Conservation (phyloP, 179 eudicot genomes). For the Beta macrorhiza region DNA sequence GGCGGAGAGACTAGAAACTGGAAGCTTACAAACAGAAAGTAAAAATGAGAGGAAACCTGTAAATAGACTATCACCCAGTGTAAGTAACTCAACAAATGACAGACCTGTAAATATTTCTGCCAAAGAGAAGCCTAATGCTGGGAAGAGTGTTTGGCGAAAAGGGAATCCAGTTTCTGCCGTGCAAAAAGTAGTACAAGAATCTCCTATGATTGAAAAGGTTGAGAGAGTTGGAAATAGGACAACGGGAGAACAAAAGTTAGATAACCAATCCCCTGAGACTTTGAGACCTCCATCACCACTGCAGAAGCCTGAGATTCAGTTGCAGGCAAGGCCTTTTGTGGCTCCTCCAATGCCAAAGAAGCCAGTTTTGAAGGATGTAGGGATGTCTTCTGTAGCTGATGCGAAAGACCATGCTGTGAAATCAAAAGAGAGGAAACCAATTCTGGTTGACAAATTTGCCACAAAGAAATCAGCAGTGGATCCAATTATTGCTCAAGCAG, state of each 20-base stretch:
- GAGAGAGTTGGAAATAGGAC: conserved; percentile 32
- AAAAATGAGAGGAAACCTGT: conserved; percentile 41
- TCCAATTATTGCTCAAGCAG: conserved; percentile 66
- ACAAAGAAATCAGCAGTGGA: conserved; percentile 64
- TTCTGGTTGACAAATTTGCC: conserved; percentile 85
- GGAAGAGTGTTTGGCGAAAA: conserved; percentile 86
- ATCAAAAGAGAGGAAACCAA: conserved; percentile 62
- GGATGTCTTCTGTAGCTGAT: conserved; percentile 39
- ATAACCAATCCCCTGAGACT: conserved; percentile 37
- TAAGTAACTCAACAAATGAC: conserved; percentile 41
- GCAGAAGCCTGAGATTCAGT: conserved; percentile 51
- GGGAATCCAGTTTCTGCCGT: conserved; percentile 66
- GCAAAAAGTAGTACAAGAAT: conserved; percentile 54
- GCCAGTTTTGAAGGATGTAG: conserved; percentile 68
- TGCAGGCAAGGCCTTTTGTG: conserved; percentile 70
- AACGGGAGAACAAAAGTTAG: conserved; percentile 35
- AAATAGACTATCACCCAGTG: conserved; percentile 42
- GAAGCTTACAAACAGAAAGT: conserved; percentile 30
- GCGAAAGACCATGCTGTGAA: conserved; percentile 40
- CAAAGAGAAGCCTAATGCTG: conserved; percentile 45
- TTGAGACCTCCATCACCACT: conserved; percentile 49
- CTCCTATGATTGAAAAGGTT: conserved; percentile 41
- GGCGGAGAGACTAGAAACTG: conserved; percentile 75
- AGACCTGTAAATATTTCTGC: conserved; percentile 38
- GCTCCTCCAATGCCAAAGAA: conserved; percentile 59